phyloP scores from a whole-genome alignment of 1,284 basidiomycete species.

The Trichosporon asahii region DNA sequence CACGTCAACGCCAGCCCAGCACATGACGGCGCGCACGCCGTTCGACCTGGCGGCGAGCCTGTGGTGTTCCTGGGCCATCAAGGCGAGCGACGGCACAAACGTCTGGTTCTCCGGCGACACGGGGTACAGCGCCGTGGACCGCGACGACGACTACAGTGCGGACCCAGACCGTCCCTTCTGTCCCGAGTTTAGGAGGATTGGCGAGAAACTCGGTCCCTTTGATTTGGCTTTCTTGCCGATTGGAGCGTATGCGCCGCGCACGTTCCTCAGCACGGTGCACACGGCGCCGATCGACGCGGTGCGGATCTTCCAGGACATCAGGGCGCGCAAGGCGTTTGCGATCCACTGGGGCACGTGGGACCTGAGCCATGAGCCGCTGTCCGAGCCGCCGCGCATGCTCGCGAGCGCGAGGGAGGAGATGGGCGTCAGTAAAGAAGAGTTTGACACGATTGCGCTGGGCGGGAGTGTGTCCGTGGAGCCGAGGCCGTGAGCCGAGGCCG shows the following conservation, averaged over 20 bases:
- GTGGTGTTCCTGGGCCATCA: slow-evolving; percentile 62
- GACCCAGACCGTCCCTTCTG: slow-evolving; percentile 52
- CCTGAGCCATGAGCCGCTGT: slow-evolving; percentile 56
- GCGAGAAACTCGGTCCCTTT: slow-evolving; percentile 58
- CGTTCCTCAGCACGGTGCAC: slow-evolving; percentile 61
- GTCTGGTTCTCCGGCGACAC: slow-evolving; percentile 71
- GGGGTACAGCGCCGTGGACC: slow-evolving; percentile 52
- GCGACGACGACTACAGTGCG: slow-evolving; percentile 49
- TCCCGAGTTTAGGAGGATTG: slow-evolving; percentile 33
- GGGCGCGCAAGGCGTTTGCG: slow-evolving; percentile 58
- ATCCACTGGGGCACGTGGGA: slow-evolving; percentile 66
- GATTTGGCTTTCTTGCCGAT: slow-evolving; percentile 62
- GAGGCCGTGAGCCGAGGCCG: neutral
- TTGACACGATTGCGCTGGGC: slow-evolving; percentile 40
- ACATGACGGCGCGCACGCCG: slow-evolving; percentile 57
- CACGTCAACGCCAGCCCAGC: slow-evolving; percentile 52
- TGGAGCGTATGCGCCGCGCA: slow-evolving; percentile 63
- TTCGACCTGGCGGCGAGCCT: slow-evolving; percentile 59
- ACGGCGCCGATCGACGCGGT: slow-evolving; percentile 64
- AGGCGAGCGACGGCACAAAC: slow-evolving; percentile 14
- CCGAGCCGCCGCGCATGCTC: slow-evolving; percentile 60
- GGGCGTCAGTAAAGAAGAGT: slow-evolving; percentile 57
- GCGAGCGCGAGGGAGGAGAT: slow-evolving; percentile 57
- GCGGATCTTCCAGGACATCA: slow-evolving; percentile 60
- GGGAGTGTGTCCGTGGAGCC: slow-evolving; percentile 15